Percentiles rank a stretch among this genome's conserved stretches.
Evolutionary conservation across 2,329 filamentous ascomycete genomes (phyloP).

Genomic region (Colletotrichum siamense): DNA sequence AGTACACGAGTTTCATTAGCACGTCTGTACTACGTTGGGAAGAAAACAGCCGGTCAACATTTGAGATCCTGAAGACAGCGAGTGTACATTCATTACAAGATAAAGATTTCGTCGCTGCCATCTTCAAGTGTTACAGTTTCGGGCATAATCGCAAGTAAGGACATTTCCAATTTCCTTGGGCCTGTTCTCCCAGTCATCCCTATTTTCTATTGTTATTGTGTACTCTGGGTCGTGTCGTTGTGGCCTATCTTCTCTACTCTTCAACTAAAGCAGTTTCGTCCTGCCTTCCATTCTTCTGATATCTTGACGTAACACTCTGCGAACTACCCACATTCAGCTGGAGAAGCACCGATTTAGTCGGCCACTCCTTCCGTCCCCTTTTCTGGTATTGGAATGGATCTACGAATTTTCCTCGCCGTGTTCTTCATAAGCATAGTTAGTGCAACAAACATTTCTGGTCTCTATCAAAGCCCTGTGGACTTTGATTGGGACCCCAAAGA

Average conservation of each 20-base stretch:
- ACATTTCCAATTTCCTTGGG: rapidly evolving
- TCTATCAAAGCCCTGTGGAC: background rate
- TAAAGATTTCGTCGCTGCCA: background rate
- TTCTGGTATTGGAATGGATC: background rate
- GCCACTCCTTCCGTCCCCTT: background rate
- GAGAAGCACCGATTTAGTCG: no score
- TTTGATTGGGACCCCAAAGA: background rate
- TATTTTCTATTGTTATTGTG: background rate
- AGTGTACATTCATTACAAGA: no score
- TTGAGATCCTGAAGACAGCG: no score
- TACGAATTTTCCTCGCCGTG: background rate
- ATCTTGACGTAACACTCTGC: background rate
- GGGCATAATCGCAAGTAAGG: background rate
- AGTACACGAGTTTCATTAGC: background rate
- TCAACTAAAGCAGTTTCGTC: background rate
- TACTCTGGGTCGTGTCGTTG: background rate
- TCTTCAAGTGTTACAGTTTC: background rate
- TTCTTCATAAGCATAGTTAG: background rate
- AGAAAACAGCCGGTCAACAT: background rate
- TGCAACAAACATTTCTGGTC: background rate
- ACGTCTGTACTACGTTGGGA: background rate
- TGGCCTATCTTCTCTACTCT: background rate
- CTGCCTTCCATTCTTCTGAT: background rate
- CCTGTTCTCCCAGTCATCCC: background rate
- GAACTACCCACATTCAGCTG: background rate